Evolutionary conservation across 2,329 filamentous ascomycete genomes (phyloP).

Genomic region (Cladosporium sp.): DNA sequence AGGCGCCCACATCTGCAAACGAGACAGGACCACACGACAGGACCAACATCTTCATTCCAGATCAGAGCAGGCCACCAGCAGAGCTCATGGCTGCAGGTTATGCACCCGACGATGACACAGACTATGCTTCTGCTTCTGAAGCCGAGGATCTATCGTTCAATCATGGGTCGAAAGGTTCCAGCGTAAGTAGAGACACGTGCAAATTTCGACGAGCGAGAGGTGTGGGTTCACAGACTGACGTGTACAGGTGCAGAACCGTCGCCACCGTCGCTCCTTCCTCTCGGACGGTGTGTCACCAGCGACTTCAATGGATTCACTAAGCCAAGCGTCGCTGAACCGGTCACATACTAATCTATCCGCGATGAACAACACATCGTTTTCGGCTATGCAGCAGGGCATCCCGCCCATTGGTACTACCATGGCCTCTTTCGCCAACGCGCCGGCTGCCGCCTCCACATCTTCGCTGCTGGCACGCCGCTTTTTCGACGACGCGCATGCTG

Average conservation of each 20-base stretch:
- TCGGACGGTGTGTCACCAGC: constrained; percentile 75
- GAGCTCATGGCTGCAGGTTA: constrained; percentile 86
- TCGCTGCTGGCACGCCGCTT: constrained; percentile 70
- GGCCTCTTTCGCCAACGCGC: constrained; percentile 52
- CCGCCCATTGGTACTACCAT: constrained; percentile 49
- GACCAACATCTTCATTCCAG: constrained; percentile 81
- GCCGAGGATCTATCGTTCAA: constrained; percentile 72
- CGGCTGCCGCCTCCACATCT: constrained; percentile 27
- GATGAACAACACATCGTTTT: constrained; percentile 44
- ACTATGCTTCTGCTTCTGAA: constrained; percentile 82
- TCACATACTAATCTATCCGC: constrained; percentile 51
- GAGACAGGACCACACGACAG: constrained; percentile 86
- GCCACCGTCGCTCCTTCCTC: constrained; percentile 62
- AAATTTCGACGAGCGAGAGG: constrained; percentile 15
- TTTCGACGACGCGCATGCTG: constrained; percentile 80
- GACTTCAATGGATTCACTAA: constrained; percentile 87
- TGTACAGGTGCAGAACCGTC: constrained; percentile 41
- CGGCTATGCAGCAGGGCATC: constrained; percentile 40
- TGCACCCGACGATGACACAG: constrained; percentile 81
- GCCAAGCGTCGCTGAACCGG: constrained; percentile 60
- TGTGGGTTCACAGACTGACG: constrained; percentile 24
- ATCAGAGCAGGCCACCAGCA: constrained; percentile 81
- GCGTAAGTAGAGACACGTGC: constrained; percentile 49
- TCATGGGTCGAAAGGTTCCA: constrained; percentile 63
- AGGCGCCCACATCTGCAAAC: constrained; percentile 74